Evolutionary conservation across 1,139 yeast species (phyloP).

Genomic region (Ogataea hybrid): DNA sequence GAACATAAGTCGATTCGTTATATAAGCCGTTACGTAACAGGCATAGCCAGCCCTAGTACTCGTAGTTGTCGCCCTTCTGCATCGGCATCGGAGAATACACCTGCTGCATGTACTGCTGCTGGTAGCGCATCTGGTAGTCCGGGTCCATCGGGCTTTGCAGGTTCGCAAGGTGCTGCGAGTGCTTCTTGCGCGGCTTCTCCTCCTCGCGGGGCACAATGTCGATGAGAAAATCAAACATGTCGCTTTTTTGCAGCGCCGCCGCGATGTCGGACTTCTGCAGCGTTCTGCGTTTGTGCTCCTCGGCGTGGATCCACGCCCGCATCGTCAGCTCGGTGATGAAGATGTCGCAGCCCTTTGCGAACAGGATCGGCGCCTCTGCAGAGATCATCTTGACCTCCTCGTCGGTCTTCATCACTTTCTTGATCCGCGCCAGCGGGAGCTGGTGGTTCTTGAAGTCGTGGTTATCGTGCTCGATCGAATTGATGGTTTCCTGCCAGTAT

Average conservation of each 20-base stretch:
- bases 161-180: slow-evolving; percentile 13
- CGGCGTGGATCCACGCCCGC: slow-evolving; percentile 99
- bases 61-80: slow-evolving; percentile 8
- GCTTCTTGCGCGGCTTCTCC: slow-evolving; percentile 48
- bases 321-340: slow-evolving; percentile 94
- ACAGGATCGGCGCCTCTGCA: slow-evolving; percentile 95
- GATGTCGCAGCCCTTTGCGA: slow-evolving; percentile 97
- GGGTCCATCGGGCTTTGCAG: slow-evolving; percentile 11
- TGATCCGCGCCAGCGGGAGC: slow-evolving; percentile 89
- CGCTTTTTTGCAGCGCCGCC: slow-evolving; percentile 90
- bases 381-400: slow-evolving; percentile 96
- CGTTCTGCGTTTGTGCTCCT: slow-evolving; percentile 91
- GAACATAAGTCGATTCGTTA: background rate
- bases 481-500: slow-evolving; percentile 96
- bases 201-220: slow-evolving; percentile 92
- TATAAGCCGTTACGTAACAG: slow-evolving; percentile 8
- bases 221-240: slow-evolving; percentile 94
- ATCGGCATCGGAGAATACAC: slow-evolving; percentile 13
- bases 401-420: slow-evolving; percentile 96
- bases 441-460: slow-evolving; percentile 95
- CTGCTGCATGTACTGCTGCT: slow-evolving; percentile 19
- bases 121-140: slow-evolving; percentile 20
- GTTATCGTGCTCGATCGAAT: slow-evolving; percentile 83
- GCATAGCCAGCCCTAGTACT: background rate
- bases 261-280: slow-evolving; percentile 93